Conservation (phyloP, 225 moss, liverwort and hornwort species). For the Physcomitrellopsis africana region DNA sequence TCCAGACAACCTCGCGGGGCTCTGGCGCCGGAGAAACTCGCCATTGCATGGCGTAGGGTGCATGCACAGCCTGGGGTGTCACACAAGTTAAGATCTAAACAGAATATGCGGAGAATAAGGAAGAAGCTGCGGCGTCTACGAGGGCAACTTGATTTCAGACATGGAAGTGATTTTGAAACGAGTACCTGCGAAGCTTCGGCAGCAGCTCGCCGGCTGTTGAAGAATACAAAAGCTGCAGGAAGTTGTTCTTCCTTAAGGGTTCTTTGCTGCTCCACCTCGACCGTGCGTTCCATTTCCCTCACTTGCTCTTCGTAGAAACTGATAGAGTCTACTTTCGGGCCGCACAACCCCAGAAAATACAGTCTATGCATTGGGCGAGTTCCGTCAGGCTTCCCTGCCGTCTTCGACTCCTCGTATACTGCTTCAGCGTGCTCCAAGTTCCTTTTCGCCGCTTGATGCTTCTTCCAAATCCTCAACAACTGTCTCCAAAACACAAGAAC, state of each 20-base stretch:
- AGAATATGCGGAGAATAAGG: too few species aligned
- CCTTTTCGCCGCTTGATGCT: constrained; percentile 58
- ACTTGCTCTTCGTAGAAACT: constrained; percentile 52
- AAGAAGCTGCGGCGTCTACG: too few species aligned
- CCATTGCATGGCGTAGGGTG: too few species aligned
- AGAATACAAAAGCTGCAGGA: constrained; percentile 56
- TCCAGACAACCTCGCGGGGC: too few species aligned
- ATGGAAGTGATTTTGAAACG: background rate
- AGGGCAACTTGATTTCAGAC: too few species aligned
- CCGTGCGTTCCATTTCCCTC: constrained; percentile 47
- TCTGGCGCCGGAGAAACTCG: too few species aligned
- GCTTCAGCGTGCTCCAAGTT: constrained; percentile 71
- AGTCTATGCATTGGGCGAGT: constrained; percentile 60
- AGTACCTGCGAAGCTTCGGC: constrained; percentile 57
- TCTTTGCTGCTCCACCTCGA: constrained; percentile 42
- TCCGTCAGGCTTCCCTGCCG: constrained; percentile 41
- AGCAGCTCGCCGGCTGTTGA: constrained; percentile 49
- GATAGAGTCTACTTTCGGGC: constrained; percentile 73
- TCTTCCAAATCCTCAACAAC: constrained; percentile 57
- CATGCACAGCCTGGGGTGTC: too few species aligned
- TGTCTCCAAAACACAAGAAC: constrained; percentile 24
- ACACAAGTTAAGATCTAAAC: too few species aligned
- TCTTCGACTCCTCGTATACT: constrained; percentile 59
- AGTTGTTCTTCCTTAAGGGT: constrained; percentile 42
- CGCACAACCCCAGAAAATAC: constrained; percentile 61